Evolutionary conservation across 106 monocot species (phyloP), one percentile per base, ranked within the genome.

Genomic region (Dioscorea zingiberensis): DNA sequence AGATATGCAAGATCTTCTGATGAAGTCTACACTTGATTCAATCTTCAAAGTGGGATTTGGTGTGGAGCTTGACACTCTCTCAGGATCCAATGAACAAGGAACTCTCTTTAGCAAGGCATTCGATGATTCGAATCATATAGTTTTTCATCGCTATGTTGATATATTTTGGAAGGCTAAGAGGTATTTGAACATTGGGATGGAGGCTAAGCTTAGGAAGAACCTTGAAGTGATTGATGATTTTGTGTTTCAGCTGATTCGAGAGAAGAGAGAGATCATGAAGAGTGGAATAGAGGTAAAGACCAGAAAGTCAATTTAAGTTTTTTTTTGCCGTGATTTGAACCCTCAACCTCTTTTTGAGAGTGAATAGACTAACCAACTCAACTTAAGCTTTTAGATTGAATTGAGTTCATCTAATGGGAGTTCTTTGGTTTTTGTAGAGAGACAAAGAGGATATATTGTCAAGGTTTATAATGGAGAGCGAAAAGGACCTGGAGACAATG

Each of bases 1-100:
- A 1, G 72, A 76, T 32, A 69, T 76, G 44, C 69, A 73, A 66
- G 73, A 78, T 25, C 63, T 83, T 8, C 27, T 83, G 1, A 74
- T 78, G 77, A 85, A 75, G 47, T 22, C 81, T 2, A 81, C 81
- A 3, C 21, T 85, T 29, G 85, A 85, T 72, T 81, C 78, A 0
- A 81, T 85, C 19, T 81, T 85, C 66, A 77, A 81, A 71, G 75
- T 81, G n/a, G 81, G 81, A 3, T 85, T 81, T 64, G 81, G 81
- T 18, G 60, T 78, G 21, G 78, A 85, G 68, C 60, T 85, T 13
- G 69, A 75, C 54, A 75, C 69, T 18, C 49, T 85, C 18, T 71
- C 71, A 21, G 77, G 72, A 21, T 67, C 71, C 2, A 54, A 77
- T 46, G 68, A 69, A 9, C 7, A 47, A 7, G 72, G 78, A 4